These are phyloP conservation scores for Diversispora epigaea DNA, from an alignment of 192 early-diverging fungal genomes.

Conservation along the genomic window DNA sequence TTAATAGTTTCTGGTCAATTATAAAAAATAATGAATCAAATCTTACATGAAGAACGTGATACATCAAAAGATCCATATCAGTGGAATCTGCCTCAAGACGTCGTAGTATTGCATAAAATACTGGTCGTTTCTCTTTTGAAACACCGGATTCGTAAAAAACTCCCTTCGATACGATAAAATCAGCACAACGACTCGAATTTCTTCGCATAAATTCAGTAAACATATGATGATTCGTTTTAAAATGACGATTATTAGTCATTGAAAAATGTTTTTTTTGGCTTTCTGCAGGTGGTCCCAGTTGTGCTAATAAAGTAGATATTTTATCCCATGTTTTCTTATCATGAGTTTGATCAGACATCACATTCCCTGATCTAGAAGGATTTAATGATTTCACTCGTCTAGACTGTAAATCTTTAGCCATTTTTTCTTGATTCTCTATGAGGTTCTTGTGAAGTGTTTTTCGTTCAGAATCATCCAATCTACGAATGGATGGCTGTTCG, in stretches of 20 bases:
- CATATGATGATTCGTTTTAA: constrained; percentile 47
- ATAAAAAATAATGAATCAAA: neutral
- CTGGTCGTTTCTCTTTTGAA: constrained; percentile 73
- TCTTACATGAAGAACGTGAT: constrained; percentile 67
- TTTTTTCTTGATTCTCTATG: constrained; percentile 67
- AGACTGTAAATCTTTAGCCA: constrained; percentile 62
- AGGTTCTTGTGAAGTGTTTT: constrained; percentile 61
- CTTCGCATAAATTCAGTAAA: constrained; percentile 72
- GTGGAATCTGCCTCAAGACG: constrained; percentile 71
- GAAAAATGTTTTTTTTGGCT: constrained; percentile 50
- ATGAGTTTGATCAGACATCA: constrained; percentile 30
- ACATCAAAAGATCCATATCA: constrained; percentile 83
- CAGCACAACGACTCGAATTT: constrained; percentile 63
- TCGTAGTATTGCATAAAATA: constrained; percentile 84
- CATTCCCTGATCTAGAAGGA: constrained; percentile 6
- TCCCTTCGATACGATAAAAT: constrained; percentile 65
- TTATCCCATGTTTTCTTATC: constrained; percentile 73
- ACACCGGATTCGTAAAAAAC: constrained; percentile 81
- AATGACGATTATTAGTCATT: constrained; percentile 44
- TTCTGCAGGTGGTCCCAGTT: constrained; percentile 85
- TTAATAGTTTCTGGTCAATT: neutral
- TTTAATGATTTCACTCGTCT: constrained; percentile 47
- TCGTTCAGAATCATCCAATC: constrained; percentile 42
- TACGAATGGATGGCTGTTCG: constrained; percentile 35
- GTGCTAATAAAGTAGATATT: constrained; percentile 79